phyloP scores from a whole-genome alignment of 306 rosid genomes.

The Sicyos edulis region DNA sequence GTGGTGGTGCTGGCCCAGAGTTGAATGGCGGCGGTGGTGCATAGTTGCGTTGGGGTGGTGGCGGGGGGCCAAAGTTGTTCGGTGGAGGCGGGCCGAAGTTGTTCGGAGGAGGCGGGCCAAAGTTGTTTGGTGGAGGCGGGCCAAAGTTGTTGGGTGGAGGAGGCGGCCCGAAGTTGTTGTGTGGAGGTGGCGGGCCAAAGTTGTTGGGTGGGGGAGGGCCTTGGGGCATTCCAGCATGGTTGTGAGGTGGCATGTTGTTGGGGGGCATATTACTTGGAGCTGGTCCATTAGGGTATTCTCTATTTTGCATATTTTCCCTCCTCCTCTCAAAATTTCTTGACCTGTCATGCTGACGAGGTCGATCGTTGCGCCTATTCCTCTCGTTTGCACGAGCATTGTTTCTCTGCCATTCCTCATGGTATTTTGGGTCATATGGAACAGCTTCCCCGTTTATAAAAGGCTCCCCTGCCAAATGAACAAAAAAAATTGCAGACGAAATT shows the following conservation, averaged over 20 bases:
- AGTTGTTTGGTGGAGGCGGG: slow-evolving; percentile 13
- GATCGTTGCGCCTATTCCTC: slow-evolving; percentile 86
- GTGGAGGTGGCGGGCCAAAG: too few relatives aligned
- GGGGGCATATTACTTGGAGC: slow-evolving; percentile 22
- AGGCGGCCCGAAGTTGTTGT: too few relatives aligned
- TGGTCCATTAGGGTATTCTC: slow-evolving; percentile 44
- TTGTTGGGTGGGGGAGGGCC: slow-evolving; percentile 1
- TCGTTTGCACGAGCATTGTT: slow-evolving; percentile 89
- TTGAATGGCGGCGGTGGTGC: slow-evolving; percentile 16
- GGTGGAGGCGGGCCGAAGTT: slow-evolving; percentile 14
- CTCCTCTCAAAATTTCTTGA: slow-evolving; percentile 88
- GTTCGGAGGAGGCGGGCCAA: slow-evolving; percentile 16
- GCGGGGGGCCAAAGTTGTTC: slow-evolving; percentile 13
- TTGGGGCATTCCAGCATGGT: slow-evolving; percentile 12
- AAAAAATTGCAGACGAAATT: too few relatives aligned
- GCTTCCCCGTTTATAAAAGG: slow-evolving; percentile 90
- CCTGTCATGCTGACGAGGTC: slow-evolving; percentile 75
- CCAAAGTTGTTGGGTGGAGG: too few relatives aligned
- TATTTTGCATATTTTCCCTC: slow-evolving; percentile 62
- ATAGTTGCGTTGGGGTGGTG: slow-evolving; percentile 1
- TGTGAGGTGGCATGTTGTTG: slow-evolving; percentile 20
- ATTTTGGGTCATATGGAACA: slow-evolving; percentile 87
- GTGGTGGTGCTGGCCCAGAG: slow-evolving; percentile 20
- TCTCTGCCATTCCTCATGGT: slow-evolving; percentile 88
- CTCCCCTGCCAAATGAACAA: slow-evolving; percentile 52